Evolutionary conservation across 176 grass and related monocot genomes (phyloP), one percentile per base, ranked within the genome.

Genomic region (Pharus latifolius): DNA sequence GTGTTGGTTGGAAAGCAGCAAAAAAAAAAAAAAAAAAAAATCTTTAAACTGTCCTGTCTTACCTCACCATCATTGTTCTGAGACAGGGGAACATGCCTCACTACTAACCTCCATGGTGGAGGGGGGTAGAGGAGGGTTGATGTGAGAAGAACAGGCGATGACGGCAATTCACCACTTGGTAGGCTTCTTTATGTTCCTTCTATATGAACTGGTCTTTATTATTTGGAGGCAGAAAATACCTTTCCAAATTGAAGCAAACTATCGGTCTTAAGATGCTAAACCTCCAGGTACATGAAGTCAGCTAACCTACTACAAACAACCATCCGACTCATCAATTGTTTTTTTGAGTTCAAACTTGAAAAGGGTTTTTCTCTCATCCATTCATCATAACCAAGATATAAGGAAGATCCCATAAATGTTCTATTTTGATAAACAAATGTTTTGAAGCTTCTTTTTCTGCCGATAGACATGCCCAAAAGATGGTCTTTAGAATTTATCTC

Each of bases 11-110:
- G 3, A 9, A 41, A 50, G 28, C 51, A 24, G 10, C 42, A 29
- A 27, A 63, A 76, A 50, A n/a, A n/a, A n/a, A n/a, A n/a, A n/a
- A n/a, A n/a, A n/a, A n/a, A n/a, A n/a, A n/a, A n/a, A n/a, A n/a
- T n/a, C 64, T 38, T 65, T 76, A 71, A 75, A 76, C 47, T 74
- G 50, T 75, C 78, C 83, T 86, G 83, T 59, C 71, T 85, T 81
- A 71, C 78, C 66, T 80, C 83, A 49, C 42, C 83, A 86, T 86
- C 83, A 86, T 86, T 86, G 83, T 86, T 72, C 83, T 86, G 72
- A 86, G 83, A 86, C 83, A 86, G 83, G 83, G 63, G 83, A 86
- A 86, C 83, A 86, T 86, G 72, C 83, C 83, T 86, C 83, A 81
- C 83, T 86, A 86, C 83, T 86, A 65, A 72, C 83, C 83, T 81